A percentile compares a stretch with the other conserved stretches of the same genome.
Conservation (phyloP, 352 stramenopile genomes). For the Phytopythium vexans region DNA sequence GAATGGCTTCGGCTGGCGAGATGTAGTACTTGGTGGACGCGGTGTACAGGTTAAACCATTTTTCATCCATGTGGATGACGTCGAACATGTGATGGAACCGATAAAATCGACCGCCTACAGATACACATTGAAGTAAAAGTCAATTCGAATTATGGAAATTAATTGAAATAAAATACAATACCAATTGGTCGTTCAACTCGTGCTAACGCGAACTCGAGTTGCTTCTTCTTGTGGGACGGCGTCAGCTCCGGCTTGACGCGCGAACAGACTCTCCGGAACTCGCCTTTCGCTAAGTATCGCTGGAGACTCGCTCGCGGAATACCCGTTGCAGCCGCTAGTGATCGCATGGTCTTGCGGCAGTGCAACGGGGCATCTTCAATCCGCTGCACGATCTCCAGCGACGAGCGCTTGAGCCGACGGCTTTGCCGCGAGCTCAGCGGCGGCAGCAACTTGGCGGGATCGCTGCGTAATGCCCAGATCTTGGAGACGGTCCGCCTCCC, state of each 20-base stretch:
- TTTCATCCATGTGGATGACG: conserved; percentile 11
- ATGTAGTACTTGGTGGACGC: conserved; percentile 4
- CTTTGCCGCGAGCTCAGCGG: too few species aligned
- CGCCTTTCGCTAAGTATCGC: neutral
- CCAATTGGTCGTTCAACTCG: conserved; percentile 1
- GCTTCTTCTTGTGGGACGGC: conserved; percentile 1
- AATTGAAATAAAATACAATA: conserved; percentile 1
- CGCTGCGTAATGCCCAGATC: neutral
- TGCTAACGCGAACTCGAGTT: conserved; percentile 1
- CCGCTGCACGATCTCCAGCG: neutral
- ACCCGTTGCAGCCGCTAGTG: neutral
- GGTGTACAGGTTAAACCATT: conserved; percentile 18
- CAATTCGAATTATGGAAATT: conserved; percentile 1
- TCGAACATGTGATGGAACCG: conserved; percentile 11
- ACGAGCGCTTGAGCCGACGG: neutral
- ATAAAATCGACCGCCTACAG: conserved; percentile 3
- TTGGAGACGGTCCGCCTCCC: neutral
- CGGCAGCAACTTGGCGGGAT: neutral
- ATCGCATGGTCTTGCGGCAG: conserved; percentile 7
- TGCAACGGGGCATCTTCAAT: neutral
- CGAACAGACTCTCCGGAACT: neutral
- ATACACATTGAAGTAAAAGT: conserved; percentile 7
- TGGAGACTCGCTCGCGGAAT: conserved; percentile 4
- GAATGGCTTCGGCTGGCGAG: conserved; percentile 2
- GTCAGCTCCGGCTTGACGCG: conserved; percentile 5